Evolutionary conservation across 1,284 basidiomycete species (phyloP).

Genomic region (Pseudozyma tsukubaensis): DNA sequence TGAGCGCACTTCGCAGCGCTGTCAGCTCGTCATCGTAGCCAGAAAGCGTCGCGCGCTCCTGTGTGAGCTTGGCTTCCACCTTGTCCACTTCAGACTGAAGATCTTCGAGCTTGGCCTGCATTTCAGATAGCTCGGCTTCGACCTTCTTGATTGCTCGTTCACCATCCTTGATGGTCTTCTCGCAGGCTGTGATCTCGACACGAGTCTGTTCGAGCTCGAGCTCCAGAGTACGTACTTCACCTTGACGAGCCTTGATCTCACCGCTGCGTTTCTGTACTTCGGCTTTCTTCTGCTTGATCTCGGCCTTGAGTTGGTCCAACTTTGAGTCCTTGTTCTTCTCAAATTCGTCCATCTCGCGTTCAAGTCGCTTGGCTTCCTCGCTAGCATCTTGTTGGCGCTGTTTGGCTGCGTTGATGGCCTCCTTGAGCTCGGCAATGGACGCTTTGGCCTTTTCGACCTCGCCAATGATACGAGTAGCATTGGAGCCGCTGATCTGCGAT

Average conservation of each 20-base stretch:
- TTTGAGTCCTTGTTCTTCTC: slow-evolving; percentile 98
- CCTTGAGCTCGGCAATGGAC: slow-evolving; percentile 77
- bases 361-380: slow-evolving; percentile 84
- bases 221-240: slow-evolving; percentile 85
- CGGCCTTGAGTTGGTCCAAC: slow-evolving; percentile 86
- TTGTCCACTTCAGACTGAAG: slow-evolving; percentile 76
- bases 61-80: slow-evolving; percentile 79
- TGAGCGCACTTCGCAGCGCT: slow-evolving; percentile 82
- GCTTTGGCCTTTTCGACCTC: slow-evolving; percentile 83
- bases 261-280: slow-evolving; percentile 83
- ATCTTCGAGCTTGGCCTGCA: slow-evolving; percentile 74
- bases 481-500: slow-evolving; percentile 87
- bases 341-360: slow-evolving; percentile 98
- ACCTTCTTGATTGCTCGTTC: slow-evolving; percentile 75
- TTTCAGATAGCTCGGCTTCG: slow-evolving; percentile 76
- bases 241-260: slow-evolving; percentile 85
- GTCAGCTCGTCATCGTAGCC: slow-evolving; percentile 89
- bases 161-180: slow-evolving; percentile 76
- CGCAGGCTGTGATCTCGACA: slow-evolving; percentile 78
- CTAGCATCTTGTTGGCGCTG: slow-evolving; percentile 81
- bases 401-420: slow-evolving; percentile 77
- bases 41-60: slow-evolving; percentile 85
- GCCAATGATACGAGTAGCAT: slow-evolving; percentile 81
- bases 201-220: slow-evolving; percentile 91
- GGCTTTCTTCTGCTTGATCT: slow-evolving; percentile 83